phyloP scores from a whole-genome alignment of 495 filamentous ascomycete species.

The Penicillium chermesinum region DNA sequence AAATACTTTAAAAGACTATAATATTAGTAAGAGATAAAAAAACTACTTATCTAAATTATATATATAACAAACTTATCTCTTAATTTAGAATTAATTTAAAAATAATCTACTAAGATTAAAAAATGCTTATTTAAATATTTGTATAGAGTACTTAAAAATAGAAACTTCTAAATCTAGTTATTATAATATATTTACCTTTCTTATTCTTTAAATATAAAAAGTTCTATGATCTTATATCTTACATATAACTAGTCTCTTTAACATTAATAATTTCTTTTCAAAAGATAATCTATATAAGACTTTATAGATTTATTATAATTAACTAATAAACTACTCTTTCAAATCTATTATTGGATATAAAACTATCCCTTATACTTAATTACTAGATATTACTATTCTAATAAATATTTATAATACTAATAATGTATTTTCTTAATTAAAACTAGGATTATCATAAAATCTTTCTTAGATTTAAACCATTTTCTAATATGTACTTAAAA shows the following conservation, averaged over 20 bases:
- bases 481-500: not conserved
- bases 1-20: no score
- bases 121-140: no score
- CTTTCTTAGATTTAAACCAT: not conserved
- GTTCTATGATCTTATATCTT: no score
- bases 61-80: no score
- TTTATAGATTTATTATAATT: not conserved
- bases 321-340: not conserved
- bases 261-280: not conserved
- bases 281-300: not conserved
- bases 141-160: no score
- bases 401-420: not conserved
- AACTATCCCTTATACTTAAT: not conserved
- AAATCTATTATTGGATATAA: no score
- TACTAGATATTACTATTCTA: not conserved
- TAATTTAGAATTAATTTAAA: no score
- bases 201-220: no score
- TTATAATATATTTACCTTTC: not conserved
- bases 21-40: no score
- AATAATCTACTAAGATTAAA: no score
- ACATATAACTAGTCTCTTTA: no score
- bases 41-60: no score
- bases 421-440: not conserved
- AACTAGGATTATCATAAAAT: not conserved
- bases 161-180: not conserved